Conservation (phyloP, 176 grass and related monocot genomes). For the Secale cereale region DNA sequence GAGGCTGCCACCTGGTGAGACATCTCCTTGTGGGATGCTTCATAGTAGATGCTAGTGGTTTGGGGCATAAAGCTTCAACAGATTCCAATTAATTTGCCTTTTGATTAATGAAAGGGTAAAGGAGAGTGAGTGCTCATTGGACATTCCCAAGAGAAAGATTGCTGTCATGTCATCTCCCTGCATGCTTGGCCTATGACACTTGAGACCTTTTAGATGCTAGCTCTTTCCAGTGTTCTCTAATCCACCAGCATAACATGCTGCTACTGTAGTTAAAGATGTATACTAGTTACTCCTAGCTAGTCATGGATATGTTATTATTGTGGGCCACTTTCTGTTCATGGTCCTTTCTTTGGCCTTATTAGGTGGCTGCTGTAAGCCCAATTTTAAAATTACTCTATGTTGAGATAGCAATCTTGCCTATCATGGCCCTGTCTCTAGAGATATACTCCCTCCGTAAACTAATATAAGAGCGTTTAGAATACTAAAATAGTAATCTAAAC, state of each 20-base stretch:
- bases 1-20: conserved; percentile 61
- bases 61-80: conserved; percentile 64
- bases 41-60: conserved; percentile 72
- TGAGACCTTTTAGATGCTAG: conserved; percentile 39
- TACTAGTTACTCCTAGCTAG: conserved; percentile 9
- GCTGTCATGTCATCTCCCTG: conserved; percentile 35
- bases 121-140: conserved; percentile 32
- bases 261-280: conserved; percentile 28
- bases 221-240: conserved; percentile 33
- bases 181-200: conserved; percentile 45
- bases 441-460: no score
- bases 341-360: conserved; percentile 17
- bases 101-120: conserved; percentile 46
- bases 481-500: no score
- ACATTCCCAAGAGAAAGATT: conserved; percentile 39
- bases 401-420: not conserved
- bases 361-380: not conserved
- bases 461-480: no score
- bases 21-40: conserved; percentile 80
- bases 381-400: not conserved
- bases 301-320: conserved; percentile 23
- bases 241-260: conserved; percentile 30
- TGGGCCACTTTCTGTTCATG: conserved; percentile 1
- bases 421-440: not conserved
- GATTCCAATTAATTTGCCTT: conserved; percentile 69